phyloP scores from a whole-genome alignment of 2,329 filamentous ascomycete species.

The Clarireedia paspali region DNA sequence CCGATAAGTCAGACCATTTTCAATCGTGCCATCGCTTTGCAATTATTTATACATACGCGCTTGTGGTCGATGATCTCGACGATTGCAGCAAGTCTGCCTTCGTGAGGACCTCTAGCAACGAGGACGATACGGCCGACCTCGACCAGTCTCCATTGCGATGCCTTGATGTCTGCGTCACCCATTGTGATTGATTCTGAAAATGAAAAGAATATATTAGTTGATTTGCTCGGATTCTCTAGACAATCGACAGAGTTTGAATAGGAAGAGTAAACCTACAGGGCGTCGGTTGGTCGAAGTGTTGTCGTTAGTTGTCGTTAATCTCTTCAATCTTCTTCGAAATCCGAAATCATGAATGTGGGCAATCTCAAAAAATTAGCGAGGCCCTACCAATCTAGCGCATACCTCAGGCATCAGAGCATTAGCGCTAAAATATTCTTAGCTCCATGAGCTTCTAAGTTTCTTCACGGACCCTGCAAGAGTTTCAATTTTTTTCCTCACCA shows the following conservation, averaged over 20 bases:
- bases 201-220: constrained; percentile 10
- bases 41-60: constrained; percentile 67
- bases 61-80: constrained; percentile 99
- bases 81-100: constrained; percentile 83
- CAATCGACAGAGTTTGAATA: constrained; percentile 8
- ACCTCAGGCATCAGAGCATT: constrained; percentile 6
- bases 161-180: constrained; percentile 75
- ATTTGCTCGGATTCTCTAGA: background rate
- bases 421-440: background rate
- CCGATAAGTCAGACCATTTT: constrained; percentile 21
- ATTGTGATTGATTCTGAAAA: constrained; percentile 57
- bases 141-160: constrained; percentile 86
- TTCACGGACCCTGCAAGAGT: background rate
- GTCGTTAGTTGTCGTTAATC: constrained; percentile 19
- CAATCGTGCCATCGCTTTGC: constrained; percentile 4
- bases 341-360: constrained; percentile 9
- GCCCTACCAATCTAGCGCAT: constrained; percentile 14
- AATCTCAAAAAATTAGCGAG: constrained; percentile 16
- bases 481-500: background rate
- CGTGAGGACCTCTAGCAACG: constrained; percentile 72
- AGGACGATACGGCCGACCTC: constrained; percentile 94
- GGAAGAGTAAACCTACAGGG: constrained; percentile 25
- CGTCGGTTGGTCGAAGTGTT: constrained; percentile 24
- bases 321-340: constrained; percentile 1
- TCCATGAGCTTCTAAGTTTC: too few relatives aligned